Evolutionary conservation across 2,329 filamentous ascomycete species (phyloP), one percentile per base, ranked within the genome.

Genomic region (Monosporascus sp.): DNA sequence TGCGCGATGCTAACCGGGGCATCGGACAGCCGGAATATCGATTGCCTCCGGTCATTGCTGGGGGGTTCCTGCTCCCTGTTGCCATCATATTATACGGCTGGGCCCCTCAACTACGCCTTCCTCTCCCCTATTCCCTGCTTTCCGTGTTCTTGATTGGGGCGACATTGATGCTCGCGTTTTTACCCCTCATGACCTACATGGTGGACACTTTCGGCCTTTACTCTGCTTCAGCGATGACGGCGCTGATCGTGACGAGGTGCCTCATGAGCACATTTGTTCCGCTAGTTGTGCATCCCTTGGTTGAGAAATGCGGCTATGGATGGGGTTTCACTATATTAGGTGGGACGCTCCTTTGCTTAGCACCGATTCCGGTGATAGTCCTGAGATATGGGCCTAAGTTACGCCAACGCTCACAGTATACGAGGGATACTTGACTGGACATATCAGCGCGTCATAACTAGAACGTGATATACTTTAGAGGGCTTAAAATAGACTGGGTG

Each of bases 201-300:
- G 80, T 83, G 2, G 81, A 84, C 54, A 78, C 80, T 0, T 81
- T 77, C 53, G 78, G 79, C 0, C 54, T 79, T 6, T 83, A 80
- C 59, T 76, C 79, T 1, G 81, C 81, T 0, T 81, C 78, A 11
- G 80, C 80, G 2, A 73, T 83, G 69, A 83, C 80, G 0, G 79
- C 76, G 0, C 61, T 83, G 5, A 80, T 84, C 52, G 77, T 83
- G 1, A 72, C 72, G 1, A 70, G 80, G 38, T 83, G 79, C 54
- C 65, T 85, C 0, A 74, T 77, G 65, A 76, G 80, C 3, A 83
- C 82, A 0, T 78, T 85, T 42, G 57, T 85, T 31, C 82, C 82
- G 0, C 68, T 85, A 45, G 65, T 72, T 0, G 72, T 76, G 1
- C 74, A 68, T 1, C 78, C 79, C 0, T 59, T 84, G 44, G 70